Evolutionary conservation across 108 stramenopile genomes (phyloP).

Genomic region (Aurantiochytrium sp.): DNA sequence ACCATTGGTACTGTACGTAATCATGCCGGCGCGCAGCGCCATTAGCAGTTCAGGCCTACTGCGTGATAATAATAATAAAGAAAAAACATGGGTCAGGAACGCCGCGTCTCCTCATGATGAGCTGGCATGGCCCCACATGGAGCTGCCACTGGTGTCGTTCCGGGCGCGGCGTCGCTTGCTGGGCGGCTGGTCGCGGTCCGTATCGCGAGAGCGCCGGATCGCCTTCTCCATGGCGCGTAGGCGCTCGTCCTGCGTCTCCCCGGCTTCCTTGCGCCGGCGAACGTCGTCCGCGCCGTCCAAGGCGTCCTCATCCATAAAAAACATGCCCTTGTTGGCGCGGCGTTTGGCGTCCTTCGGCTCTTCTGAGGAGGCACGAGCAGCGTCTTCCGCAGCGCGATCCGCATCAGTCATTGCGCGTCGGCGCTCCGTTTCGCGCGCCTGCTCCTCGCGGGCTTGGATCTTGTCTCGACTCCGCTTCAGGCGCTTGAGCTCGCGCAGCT

Average conservation of each 20-base stretch:
- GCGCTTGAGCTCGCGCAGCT: neutral
- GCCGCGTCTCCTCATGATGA: neutral
- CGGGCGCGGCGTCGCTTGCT: neutral
- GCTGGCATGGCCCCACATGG: neutral
- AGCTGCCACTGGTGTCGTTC: neutral
- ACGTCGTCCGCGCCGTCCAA: neutral
- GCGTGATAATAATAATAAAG: too few species aligned
- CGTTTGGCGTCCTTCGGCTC: neutral
- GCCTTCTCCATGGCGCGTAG: neutral
- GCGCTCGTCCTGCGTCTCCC: neutral
- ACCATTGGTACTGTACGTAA: too few species aligned
- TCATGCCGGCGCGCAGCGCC: too few species aligned
- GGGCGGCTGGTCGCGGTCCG: neutral
- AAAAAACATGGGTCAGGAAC: neutral
- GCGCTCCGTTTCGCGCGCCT: neutral
- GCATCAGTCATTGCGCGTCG: neutral
- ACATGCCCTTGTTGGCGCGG: neutral
- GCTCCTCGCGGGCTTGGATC: neutral
- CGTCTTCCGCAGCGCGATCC: neutral
- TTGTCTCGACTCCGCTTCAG: neutral
- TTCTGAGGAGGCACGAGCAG: neutral
- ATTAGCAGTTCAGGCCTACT: too few species aligned
- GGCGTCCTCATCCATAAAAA: neutral
- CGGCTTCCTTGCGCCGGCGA: neutral
- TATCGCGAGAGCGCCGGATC: neutral